phyloP scores from a whole-genome alignment of 129 eudicot species.

The Helichrysum umbraculigerum region DNA sequence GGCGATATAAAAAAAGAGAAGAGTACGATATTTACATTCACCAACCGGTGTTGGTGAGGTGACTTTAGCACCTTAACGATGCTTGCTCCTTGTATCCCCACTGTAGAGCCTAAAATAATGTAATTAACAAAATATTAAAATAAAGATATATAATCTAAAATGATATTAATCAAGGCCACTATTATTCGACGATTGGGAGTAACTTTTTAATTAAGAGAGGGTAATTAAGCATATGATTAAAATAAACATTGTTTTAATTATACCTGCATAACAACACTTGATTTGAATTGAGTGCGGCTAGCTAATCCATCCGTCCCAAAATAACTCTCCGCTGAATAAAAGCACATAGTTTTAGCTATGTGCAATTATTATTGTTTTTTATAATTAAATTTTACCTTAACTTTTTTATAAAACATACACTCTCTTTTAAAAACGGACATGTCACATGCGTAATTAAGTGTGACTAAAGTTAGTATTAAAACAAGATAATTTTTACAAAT shows the following conservation, averaged over 20 bases:
- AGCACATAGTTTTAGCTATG: neutral
- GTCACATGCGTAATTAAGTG: too few species aligned
- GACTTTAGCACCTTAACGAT: slow-evolving; percentile 36
- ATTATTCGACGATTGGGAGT: too few species aligned
- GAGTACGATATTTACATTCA: slow-evolving; percentile 40
- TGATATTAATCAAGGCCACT: neutral
- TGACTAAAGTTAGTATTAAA: too few species aligned
- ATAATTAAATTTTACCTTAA: too few species aligned
- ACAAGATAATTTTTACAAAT: too few species aligned
- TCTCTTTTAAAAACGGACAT: too few species aligned
- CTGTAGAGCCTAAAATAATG: slow-evolving; percentile 69
- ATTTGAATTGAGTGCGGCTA: neutral
- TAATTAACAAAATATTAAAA: neutral
- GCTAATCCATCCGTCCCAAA: neutral
- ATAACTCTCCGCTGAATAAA: too few species aligned
- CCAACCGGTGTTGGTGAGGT: slow-evolving; percentile 3
- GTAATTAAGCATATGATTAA: too few species aligned
- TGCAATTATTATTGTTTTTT: neutral
- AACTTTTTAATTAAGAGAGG: too few species aligned
- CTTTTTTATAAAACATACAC: too few species aligned
- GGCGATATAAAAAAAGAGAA: slow-evolving; percentile 10
- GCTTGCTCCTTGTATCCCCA: slow-evolving; percentile 82
- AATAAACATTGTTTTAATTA: too few species aligned
- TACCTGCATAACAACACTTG: neutral
- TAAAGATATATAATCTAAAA: neutral